Evolutionary conservation across 768 basidiomycete genomes (phyloP), one percentile per base, ranked within the genome.

Genomic region (Pisolithus tinctorius): DNA sequence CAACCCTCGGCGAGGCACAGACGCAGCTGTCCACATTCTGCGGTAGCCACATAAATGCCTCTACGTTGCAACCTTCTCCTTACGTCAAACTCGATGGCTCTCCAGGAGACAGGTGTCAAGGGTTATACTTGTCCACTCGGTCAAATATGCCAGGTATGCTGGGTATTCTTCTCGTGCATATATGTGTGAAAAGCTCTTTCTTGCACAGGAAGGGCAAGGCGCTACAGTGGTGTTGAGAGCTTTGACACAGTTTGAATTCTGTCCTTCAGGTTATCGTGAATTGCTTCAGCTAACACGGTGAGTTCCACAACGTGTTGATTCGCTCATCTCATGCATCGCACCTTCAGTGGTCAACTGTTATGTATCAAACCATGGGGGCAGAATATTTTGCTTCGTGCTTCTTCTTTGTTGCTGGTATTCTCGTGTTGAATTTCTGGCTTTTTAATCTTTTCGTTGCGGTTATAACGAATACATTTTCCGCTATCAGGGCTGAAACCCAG

Each of bases 361-460:
- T 96, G 93, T 97, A 96, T 66, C 61, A 69, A 16, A 84, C 88
- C 74, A 88, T 96, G 63, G 89, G 92, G 60, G 75, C 93, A 0
- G 95, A 98, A 62, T 94, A 85, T 68, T 89, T 87, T 63, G 70
- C 85, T n/a, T 89, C 92, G 1, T 86, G 80, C 55, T 73, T 93
- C 52, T 97, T 90, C 71, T 96, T 90, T 72, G 84, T 97, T 54
- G 69, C 83, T 29, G 84, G 84, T 49, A 73, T 97, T 54, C 71
- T 98, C 56, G 78, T 96, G 23, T 76, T 97, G 59, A 95, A 97
- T 67, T 91, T 96, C 64, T 92, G 90, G 90, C 75, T 95, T 52
- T 85, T 94, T 74, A 93, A 93, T 64, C 68, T 96, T 41, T 88
- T 94, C 63, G 90, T 96, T 50, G 93, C 94, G 16, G 93, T 96